Conservation (phyloP, 768 basidiomycete species). For the Crepidotus variabilis region DNA sequence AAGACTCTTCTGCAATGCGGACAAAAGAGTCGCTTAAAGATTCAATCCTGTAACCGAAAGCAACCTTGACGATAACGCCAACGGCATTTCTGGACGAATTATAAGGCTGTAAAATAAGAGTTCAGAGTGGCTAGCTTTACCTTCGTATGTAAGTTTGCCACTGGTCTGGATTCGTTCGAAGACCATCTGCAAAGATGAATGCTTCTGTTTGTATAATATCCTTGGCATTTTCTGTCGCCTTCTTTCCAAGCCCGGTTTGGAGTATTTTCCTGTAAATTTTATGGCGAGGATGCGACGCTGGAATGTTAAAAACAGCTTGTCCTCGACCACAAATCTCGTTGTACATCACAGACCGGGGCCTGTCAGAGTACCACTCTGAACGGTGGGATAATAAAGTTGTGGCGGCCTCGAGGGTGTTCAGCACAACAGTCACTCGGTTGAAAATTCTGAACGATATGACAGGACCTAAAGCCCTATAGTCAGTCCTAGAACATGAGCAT, state of each 20-base stretch:
- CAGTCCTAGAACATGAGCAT: background rate
- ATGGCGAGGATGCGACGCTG: conserved; percentile 33
- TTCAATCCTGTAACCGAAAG: conserved; percentile 38
- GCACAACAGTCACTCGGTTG: conserved; percentile 42
- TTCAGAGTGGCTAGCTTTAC: conserved; percentile 14
- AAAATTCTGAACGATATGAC: conserved; percentile 45
- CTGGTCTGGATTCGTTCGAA: conserved; percentile 25
- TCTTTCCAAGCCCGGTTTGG: conserved; percentile 30
- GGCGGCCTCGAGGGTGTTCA: conserved; percentile 43
- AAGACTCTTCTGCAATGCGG: conserved; percentile 32
- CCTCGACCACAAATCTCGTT: conserved; percentile 39
- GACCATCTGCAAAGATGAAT: conserved; percentile 26
- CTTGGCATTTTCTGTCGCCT: conserved; percentile 31
- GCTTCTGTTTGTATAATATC: conserved; percentile 33
- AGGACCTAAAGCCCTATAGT: conserved; percentile 13
- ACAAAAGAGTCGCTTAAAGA: conserved; percentile 34
- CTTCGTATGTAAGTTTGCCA: conserved; percentile 35
- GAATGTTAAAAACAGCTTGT: conserved; percentile 39
- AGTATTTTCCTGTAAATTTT: conserved; percentile 38
- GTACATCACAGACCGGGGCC: conserved; percentile 44
- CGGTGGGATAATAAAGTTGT: conserved; percentile 48
- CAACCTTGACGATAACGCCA: conserved; percentile 37
- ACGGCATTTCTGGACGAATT: conserved; percentile 27
- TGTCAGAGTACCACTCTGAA: conserved; percentile 51
- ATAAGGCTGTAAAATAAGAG: background rate